Evolutionary conservation across 2,329 filamentous ascomycete genomes (phyloP).

Genomic region (Colletotrichum tanaceti): DNA sequence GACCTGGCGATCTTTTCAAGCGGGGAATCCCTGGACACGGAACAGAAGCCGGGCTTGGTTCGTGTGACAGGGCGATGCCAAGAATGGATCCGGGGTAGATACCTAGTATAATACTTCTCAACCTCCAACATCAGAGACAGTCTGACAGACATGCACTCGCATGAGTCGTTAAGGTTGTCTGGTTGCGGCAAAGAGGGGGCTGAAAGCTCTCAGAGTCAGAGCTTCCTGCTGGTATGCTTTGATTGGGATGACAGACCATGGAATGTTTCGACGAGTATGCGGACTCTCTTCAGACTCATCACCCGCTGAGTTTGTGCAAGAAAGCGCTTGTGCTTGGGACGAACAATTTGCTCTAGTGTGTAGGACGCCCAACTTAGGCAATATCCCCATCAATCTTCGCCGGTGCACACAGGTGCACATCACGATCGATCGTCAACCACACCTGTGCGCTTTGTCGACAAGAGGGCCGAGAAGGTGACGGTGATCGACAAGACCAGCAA

Average conservation of each 20-base stretch:
- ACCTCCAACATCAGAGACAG: slow-evolving; percentile 4
- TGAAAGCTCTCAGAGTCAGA: slow-evolving; percentile 20
- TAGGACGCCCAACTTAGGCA: neutral
- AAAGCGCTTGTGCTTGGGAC: slow-evolving; percentile 25
- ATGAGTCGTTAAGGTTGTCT: slow-evolving; percentile 38
- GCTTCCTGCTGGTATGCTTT: slow-evolving; percentile 27
- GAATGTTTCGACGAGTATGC: slow-evolving; percentile 8
- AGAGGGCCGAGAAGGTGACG: neutral
- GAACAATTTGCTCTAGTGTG: slow-evolving; percentile 16
- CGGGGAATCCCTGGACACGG: slow-evolving; percentile 11
- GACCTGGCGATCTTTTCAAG: slow-evolving; percentile 11
- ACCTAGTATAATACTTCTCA: neutral
- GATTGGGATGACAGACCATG: slow-evolving; percentile 23
- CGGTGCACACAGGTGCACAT: neutral
- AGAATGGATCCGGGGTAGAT: slow-evolving; percentile 28
- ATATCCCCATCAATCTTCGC: slow-evolving; percentile 15
- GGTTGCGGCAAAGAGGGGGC: slow-evolving; percentile 22
- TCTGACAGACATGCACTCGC: slow-evolving; percentile 29
- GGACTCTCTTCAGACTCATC: neutral
- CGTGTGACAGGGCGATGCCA: slow-evolving; percentile 24
- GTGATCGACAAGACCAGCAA: neutral
- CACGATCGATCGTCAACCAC: neutral
- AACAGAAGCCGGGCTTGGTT: slow-evolving; percentile 7
- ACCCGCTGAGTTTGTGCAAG: neutral
- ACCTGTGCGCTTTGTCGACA: slow-evolving; percentile 11